Conservation (phyloP, 441 rosid genomes). For the Theobroma grandiflorum region DNA sequence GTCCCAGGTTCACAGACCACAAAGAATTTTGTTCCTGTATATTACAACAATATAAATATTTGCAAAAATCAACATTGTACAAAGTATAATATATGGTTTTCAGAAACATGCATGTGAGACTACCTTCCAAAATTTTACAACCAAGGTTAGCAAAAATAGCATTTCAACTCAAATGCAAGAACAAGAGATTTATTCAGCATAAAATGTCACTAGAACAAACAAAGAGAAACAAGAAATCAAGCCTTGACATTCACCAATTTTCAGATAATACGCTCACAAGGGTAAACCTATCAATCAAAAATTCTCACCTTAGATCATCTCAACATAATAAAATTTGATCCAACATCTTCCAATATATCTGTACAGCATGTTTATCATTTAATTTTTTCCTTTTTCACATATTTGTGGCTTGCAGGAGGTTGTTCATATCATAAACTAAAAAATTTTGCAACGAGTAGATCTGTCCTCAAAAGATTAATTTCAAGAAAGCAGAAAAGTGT, state of each 20-base stretch:
- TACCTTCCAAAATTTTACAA: not conserved
- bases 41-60: not conserved
- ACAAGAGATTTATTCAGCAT: not conserved
- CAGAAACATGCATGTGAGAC: not conserved
- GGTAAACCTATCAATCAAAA: not conserved
- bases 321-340: not conserved
- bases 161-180: not conserved
- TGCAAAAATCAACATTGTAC: constrained; percentile 16
- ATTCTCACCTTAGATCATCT: not conserved
- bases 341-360: not conserved
- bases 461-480: not conserved
- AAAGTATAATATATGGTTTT: not conserved
- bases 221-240: not conserved
- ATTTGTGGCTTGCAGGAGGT: not conserved
- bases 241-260: constrained; percentile 8
- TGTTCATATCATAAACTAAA: not conserved
- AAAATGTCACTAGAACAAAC: not conserved
- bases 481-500: not conserved
- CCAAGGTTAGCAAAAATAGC: not conserved
- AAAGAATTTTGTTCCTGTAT: constrained; percentile 88
- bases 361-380: not conserved
- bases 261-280: not conserved
- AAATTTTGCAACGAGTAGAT: too few species aligned
- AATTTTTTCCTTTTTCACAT: not conserved
- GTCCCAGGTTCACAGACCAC: constrained; percentile 91